phyloP scores from a whole-genome alignment of 2,329 filamentous ascomycete species.

The Paraphoma chrysanthemicola region DNA sequence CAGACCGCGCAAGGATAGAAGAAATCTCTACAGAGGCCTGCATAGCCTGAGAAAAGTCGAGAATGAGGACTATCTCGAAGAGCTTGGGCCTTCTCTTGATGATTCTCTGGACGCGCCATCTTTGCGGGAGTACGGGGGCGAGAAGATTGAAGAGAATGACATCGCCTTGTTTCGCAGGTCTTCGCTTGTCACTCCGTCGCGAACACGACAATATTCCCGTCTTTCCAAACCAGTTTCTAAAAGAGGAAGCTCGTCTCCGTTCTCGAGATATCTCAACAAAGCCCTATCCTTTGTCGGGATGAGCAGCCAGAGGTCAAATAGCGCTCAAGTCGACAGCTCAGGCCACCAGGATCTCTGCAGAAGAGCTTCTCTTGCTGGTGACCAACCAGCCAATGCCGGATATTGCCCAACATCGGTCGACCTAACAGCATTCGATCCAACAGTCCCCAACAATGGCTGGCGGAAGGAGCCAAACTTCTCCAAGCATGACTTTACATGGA shows the following conservation, averaged over 20 bases:
- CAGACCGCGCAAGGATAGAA: too few relatives aligned
- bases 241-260: background rate
- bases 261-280: background rate
- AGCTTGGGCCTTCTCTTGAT: background rate
- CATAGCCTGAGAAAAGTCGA: too few relatives aligned
- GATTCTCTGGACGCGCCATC: too few relatives aligned
- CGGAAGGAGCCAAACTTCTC: background rate
- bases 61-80: background rate
- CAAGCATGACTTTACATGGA: background rate
- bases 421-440: background rate
- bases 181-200: background rate
- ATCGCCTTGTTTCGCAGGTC: background rate
- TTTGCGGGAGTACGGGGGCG: too few relatives aligned
- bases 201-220: background rate
- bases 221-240: background rate
- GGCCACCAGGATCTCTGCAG: background rate
- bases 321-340: background rate
- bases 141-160: background rate
- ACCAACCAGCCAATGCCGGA: too few relatives aligned
- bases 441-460: background rate
- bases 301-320: background rate
- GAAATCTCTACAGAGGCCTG: too few relatives aligned
- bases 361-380: too few relatives aligned
- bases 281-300: background rate
- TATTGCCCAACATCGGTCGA: background rate